Evolutionary conservation across 2,329 filamentous ascomycete genomes (phyloP), one percentile per base, ranked within the genome.

Genomic region (Alternaria gaisen): DNA sequence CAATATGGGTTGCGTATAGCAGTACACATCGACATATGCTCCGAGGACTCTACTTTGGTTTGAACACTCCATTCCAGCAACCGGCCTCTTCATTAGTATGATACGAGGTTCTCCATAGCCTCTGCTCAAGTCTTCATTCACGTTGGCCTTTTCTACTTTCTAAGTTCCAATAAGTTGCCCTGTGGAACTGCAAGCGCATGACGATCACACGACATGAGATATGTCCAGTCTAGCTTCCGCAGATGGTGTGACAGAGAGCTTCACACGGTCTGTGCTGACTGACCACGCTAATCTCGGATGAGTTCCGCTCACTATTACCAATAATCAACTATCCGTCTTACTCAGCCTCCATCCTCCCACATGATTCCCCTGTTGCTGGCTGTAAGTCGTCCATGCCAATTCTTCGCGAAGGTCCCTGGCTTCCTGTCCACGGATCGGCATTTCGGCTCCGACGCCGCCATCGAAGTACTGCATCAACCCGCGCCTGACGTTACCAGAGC

Each of bases 261-360:
- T 26, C 32, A 38, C 14, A 36, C 30, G 22, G 32, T 22, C 30
- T 36, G 20, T 50, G 36, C 51, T 69, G 65, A 67, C 63, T 64
- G 61, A 63, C 46, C 7, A 42, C 63, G 44, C 64, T 65, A 68
- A 54, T 34, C 46, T 56, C 40, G 38, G 38, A 43, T 46, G 28
- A 50, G 52, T 44, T 51, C 38, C 40, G 53, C 46, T 58, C 40
- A 52, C 42, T 57, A 59, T 67, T 65, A 64, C 60, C 57, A 65
- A 67, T 56, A 58, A 63, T 60, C 48, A 63, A 65, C 62, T 63
- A 58, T 58, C 42, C 54, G 24, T 60, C 68, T 71, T 67, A 69
- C 67, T 71, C 68, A 70, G 61, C 63, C 51, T 26, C 58, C 40
- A 28, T 50, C 47, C 56, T 40, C 53, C 57, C 38, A 50, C 59